These are phyloP conservation scores for Fusarium mangiferae DNA, from an alignment of 2,329 filamentous ascomycete species.

Conservation along the genomic window DNA sequence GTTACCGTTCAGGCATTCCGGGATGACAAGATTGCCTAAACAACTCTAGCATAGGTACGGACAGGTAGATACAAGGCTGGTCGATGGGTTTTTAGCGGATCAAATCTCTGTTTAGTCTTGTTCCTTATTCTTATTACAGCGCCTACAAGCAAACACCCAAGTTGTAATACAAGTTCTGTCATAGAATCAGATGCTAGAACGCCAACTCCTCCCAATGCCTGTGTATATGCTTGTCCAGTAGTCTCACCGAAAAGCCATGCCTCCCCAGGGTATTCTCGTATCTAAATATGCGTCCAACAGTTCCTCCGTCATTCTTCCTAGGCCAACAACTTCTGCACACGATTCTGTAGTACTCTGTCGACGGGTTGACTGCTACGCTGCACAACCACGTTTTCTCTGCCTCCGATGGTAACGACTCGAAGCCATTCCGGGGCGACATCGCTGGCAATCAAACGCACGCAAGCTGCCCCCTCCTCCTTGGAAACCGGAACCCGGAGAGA, in stretches of 20 bases:
- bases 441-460: constrained; percentile 61
- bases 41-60: too few relatives aligned
- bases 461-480: constrained; percentile 61
- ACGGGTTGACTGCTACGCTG: constrained; percentile 56
- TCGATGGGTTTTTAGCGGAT: not conserved
- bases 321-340: constrained; percentile 49
- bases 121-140: constrained; percentile 2
- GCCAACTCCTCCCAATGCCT: constrained; percentile 33
- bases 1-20: constrained; percentile 1
- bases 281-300: constrained; percentile 7
- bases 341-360: constrained; percentile 50
- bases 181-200: constrained; percentile 22
- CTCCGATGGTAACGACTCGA: constrained; percentile 61
- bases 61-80: not conserved
- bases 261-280: constrained; percentile 32
- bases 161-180: not conserved
- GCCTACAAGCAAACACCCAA: constrained; percentile 9
- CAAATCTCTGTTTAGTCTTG: not conserved
- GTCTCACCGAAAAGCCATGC: constrained; percentile 5
- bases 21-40: not conserved
- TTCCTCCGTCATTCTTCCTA: constrained; percentile 16
- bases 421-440: constrained; percentile 69
- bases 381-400: constrained; percentile 68
- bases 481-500: constrained; percentile 69
- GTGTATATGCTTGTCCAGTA: constrained; percentile 27